A percentile compares a stretch with the other conserved stretches of the same genome.
Conservation (phyloP, 2,329 filamentous ascomycete species). For the Hymenotorrendiella dingleyae region DNA sequence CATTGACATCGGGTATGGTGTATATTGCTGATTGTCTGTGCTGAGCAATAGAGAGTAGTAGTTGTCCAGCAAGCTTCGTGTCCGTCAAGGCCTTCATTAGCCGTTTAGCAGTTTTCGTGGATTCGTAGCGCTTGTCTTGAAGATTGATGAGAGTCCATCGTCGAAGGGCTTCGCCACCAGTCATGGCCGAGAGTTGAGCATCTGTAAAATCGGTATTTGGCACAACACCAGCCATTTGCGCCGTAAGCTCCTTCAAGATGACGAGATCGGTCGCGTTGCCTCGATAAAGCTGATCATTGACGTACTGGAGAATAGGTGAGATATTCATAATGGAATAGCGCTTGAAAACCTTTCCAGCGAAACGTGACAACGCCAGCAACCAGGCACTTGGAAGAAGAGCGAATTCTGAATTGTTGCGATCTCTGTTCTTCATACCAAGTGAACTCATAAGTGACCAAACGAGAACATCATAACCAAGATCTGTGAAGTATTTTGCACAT, state of each 20-base stretch:
- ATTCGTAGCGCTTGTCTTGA: conserved; percentile 75
- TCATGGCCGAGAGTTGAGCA: conserved; percentile 78
- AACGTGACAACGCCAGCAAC: conserved; percentile 84
- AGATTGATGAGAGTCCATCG: conserved; percentile 75
- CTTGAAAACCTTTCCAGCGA: conserved; percentile 84
- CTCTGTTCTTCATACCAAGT: conserved; percentile 56
- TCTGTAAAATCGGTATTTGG: conserved; percentile 85
- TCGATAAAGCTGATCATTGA: conserved; percentile 73
- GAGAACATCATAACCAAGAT: conserved; percentile 85
- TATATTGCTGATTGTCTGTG: conserved; percentile 84
- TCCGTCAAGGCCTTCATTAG: conserved; percentile 75
- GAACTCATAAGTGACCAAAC: conserved; percentile 86
- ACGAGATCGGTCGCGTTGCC: conserved; percentile 88
- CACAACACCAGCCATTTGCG: conserved; percentile 89
- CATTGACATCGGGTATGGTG: conserved; percentile 61
- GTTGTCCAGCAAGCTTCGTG: conserved; percentile 69
- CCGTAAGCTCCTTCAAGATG: conserved; percentile 83
- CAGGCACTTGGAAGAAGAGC: conserved; percentile 78
- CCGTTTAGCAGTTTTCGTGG: conserved; percentile 67
- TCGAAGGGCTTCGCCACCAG: conserved; percentile 73
- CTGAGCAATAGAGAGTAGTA: conserved; percentile 87
- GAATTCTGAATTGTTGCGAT: conserved; percentile 56
- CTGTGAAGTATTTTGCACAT: conserved; percentile 89
- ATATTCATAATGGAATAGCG: conserved; percentile 80
- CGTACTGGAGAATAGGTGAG: conserved; percentile 81